Evolutionary conservation across 2,329 filamentous ascomycete genomes (phyloP), one percentile per base, ranked within the genome.

Genomic region (Seiridium cupressi): DNA sequence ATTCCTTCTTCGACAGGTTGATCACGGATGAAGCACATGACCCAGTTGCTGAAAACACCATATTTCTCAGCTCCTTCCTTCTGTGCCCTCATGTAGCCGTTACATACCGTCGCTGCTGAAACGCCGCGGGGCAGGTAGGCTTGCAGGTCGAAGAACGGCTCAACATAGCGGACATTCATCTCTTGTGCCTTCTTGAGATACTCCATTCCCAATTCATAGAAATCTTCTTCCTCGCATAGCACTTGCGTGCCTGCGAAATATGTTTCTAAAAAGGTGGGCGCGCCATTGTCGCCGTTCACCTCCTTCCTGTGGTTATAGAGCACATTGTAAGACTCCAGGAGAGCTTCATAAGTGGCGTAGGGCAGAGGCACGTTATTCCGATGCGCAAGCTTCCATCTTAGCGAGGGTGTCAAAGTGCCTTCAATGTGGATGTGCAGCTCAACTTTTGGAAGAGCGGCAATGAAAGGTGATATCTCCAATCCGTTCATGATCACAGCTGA

Each of bases 351-450:
- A 6, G 70, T 70, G 10, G 63, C 54, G 53, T 74, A 73, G 1
- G 62, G 65, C 13, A 76, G 62, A 3, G 63, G n/a, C 8, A 75
- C 65, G 3, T 64, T 67, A 61, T 80, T 80, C 26, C 74, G 72
- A 35, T 73, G 70, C 3, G 77, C 70, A 8, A 80, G 69, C 35
- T 72, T 72, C 77, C 76, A 80, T 56, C 73, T 71, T 2, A 80
- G 67, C 18, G 71, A 65, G 0, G 77, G 74, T 1, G 70, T 73
- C n/a, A 80, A 66, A 1, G 75, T 79, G 5, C 78, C 78, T 69
- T 81, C 79, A 55, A 81, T 77, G 65, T 81, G 78, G 31, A 81
- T 60, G 63, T 81, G 78, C 5, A 80, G 75, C 63, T 81, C 78
- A 32, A 79, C 73, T 58, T 80, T 80, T 5, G 78, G 78, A 1